A percentile compares a stretch with the other conserved stretches of the same genome.
Conservation (phyloP, 805 yeast genomes). For the Candida khao-thaluensis region DNA sequence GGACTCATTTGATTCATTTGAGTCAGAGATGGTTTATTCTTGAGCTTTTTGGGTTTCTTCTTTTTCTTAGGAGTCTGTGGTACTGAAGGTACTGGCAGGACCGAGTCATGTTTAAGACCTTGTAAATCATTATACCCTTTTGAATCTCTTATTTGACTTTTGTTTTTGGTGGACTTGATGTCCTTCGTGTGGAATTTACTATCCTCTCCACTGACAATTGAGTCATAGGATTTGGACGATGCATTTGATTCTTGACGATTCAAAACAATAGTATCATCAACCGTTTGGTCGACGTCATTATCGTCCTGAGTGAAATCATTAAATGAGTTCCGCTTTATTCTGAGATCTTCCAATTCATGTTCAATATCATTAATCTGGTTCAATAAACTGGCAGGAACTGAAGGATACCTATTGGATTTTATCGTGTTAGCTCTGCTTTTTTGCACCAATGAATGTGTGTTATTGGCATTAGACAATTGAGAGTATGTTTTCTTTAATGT, state of each 20-base stretch:
- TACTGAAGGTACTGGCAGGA: neutral
- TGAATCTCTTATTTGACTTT: constrained; percentile 1
- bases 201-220: constrained; percentile 33
- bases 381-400: constrained; percentile 28
- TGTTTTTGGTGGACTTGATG: neutral
- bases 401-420: constrained; percentile 34
- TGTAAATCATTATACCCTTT: neutral
- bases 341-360: constrained; percentile 7
- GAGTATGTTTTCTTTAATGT: constrained; percentile 2
- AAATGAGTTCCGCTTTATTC: constrained; percentile 6
- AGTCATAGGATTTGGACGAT: constrained; percentile 25
- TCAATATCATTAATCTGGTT: constrained; percentile 9
- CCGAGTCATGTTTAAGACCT: constrained; percentile 1
- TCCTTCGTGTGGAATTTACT: constrained; percentile 15
- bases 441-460: constrained; percentile 15
- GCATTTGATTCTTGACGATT: constrained; percentile 11
- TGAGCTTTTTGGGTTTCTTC: constrained; percentile 6
- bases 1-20: constrained; percentile 2
- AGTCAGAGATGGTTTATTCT: constrained; percentile 1
- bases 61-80: constrained; percentile 7
- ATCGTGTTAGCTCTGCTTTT: constrained; percentile 31
- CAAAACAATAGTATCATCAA: constrained; percentile 3
- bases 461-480: constrained; percentile 6
- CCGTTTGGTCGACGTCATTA: neutral
- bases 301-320: constrained; percentile 1